These are phyloP conservation scores for Lactuca sativa DNA, from an alignment of 129 eudicot genomes.

Conservation along the genomic window DNA sequence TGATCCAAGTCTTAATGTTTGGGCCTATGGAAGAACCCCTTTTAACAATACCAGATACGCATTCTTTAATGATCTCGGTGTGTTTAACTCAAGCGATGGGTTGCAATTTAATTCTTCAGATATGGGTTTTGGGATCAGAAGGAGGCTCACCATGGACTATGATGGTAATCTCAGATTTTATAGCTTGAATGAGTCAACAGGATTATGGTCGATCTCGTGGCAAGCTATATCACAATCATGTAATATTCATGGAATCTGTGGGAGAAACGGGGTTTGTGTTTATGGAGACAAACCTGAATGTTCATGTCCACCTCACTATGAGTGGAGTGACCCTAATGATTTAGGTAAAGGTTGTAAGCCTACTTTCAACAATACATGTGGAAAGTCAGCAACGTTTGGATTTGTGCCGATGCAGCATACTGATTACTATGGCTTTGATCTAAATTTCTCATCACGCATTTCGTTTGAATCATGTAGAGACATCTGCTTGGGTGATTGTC, in stretches of 20 bases:
- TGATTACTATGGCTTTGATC: conserved; percentile 58
- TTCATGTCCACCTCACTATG: conserved; percentile 45
- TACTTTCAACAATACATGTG: conserved; percentile 19
- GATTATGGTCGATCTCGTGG: conserved; percentile 1
- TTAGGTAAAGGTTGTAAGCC: conserved; percentile 46
- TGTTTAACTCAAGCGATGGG: conserved; percentile 37
- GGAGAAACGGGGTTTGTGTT: conserved; percentile 43
- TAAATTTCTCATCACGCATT: conserved; percentile 5
- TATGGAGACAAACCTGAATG: conserved; percentile 33
- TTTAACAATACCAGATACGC: conserved; percentile 51
- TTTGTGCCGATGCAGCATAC: conserved; percentile 36
- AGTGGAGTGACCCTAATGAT: conserved; percentile 24
- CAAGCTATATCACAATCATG: background rate
- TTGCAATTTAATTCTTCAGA: conserved; percentile 38
- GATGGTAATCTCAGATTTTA: conserved; percentile 48
- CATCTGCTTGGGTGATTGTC: conserved; percentile 39
- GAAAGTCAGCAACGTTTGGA: conserved; percentile 25
- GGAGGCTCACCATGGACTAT: conserved; percentile 26
- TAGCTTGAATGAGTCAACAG: conserved; percentile 35
- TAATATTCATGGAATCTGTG: conserved; percentile 42
- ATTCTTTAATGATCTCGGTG: conserved; percentile 34
- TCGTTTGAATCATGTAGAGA: conserved; percentile 38
- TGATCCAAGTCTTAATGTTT: background rate
- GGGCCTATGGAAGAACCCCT: conserved; percentile 32
- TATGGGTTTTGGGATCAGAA: conserved; percentile 37